Base-by-base conservation (phyloP, 2,329 filamentous ascomycete genomes). In the Bimuria novae-zelandiae region DNA sequence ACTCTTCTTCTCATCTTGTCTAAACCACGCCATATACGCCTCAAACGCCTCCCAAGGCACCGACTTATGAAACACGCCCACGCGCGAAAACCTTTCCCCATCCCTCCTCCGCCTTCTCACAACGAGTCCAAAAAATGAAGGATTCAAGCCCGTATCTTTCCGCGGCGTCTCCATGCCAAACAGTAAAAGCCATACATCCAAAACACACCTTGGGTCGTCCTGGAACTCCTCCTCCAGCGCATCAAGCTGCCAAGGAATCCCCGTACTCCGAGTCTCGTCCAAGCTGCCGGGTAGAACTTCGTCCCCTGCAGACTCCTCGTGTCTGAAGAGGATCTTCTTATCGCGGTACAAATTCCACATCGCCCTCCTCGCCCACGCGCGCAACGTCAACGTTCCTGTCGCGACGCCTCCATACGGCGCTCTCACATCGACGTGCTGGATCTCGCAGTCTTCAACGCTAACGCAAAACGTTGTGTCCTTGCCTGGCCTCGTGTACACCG, bases 171-270 rank as follows among this genome's bases (percentile, higher is more conserved):
- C 41, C 3, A 19, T 32, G 2, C 41, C 41, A 25, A 45, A 45
- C 21, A 45, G 30, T 4, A 45, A n/a, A 25, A 33, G 7, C 27
- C 32, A 35, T 11, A 45, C 42, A 10, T 35, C 29, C 3, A 45
- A 7, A 8, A 23, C 42, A 17, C 5, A 23, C 11, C 19, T 35
- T 17, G 42, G 42, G 21, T 45, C 29, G 12, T 35, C 42, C 17
- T 33, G 16, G 17, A 45, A 45, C 11, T 45, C 42, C 10, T 45
- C 35, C 16, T 45, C 42, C 29, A 45, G 25, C 27, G 42, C 42
- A 22, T 45, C 42, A 2, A 29, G 29, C 7, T 4, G 3, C 23
- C 30, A 45, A 7, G 17, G 11, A 17, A 45, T 45, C 12, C 42
- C 42, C n/a, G 29, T 45, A 6, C 25, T 19, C 19, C 32, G 17